Evolutionary conservation across 2,329 filamentous ascomycete species (phyloP), one percentile per base, ranked within the genome.

Genomic region (Aspergillus sp.): DNA sequence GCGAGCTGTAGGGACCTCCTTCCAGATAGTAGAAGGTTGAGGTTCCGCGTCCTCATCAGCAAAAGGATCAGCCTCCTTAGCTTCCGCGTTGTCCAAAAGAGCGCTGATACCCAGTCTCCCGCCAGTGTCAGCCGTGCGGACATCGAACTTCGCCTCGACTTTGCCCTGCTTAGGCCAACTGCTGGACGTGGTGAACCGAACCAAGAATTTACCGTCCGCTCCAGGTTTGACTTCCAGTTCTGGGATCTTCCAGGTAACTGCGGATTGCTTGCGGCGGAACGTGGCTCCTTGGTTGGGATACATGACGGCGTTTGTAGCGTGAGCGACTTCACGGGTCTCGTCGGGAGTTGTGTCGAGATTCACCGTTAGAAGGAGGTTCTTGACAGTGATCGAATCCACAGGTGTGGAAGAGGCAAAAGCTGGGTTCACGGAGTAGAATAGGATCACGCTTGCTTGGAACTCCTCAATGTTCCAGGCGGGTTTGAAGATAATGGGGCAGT

Each of bases 341-440:
- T 69, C 61, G 4, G 68, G 57, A 3, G 70, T 64, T 3, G 66
- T 64, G 43, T 74, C 69, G 49, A 74, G 55, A 42, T 63, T 65
- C 43, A 74, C 70, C 0, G 82, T 85, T 13, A 97, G 74, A 53
- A 94, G 85, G 20, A 96, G 77, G 58, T 95, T 95, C 59, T 83
- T 85, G 37, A 90, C 67, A 1, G 73, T 79, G 35, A 88, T 61
- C 68, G 78, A 62, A 59, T 74, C 54, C 10, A 50, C 50, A 19
- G 63, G 52, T 3, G 53, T 60, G 44, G 75, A 71, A 43, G 71
- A 74, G 54, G 63, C 51, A 62, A 83, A 89, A 1, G 76, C 72
- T 0, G 89, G 86, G 66, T 96, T 95, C 13, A 93, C 77, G 5
- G 83, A 83, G 70, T 96, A 97, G 61, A 86, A 83, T 33, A 97